A percentile compares a stretch with the other conserved stretches of the same genome.
phyloP scores from a whole-genome alignment of 306 rosid species.

The Citrullus amarus region DNA sequence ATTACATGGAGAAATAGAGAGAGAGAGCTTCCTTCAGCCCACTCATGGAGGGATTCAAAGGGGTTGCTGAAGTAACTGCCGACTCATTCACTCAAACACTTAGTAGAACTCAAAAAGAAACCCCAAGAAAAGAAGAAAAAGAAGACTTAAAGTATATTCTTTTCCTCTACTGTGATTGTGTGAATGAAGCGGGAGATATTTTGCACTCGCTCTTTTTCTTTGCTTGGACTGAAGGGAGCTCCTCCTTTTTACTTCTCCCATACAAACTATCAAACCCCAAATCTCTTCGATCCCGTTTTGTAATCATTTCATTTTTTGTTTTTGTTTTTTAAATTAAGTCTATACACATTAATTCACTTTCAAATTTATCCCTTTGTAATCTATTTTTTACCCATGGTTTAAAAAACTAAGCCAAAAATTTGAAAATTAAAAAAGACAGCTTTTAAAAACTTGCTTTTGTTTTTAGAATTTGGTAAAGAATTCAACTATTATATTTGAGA shows the following conservation, averaged over 20 bases:
- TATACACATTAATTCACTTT: too few relatives aligned
- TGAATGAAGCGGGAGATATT: constrained; percentile 54
- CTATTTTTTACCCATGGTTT: too few relatives aligned
- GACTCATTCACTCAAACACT: constrained; percentile 41
- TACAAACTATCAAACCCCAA: neutral
- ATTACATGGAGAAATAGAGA: constrained; percentile 3
- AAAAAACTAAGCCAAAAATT: too few relatives aligned
- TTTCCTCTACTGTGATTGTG: constrained; percentile 33
- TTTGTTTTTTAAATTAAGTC: too few relatives aligned
- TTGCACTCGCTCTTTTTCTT: constrained; percentile 36
- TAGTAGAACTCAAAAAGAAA: constrained; percentile 10
- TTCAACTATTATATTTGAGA: too few relatives aligned
- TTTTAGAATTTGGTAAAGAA: too few relatives aligned
- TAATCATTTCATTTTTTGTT: too few relatives aligned
- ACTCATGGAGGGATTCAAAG: constrained; percentile 32
- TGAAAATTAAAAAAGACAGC: too few relatives aligned
- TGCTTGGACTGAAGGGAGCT: constrained; percentile 68
- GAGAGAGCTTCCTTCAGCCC: constrained; percentile 48
- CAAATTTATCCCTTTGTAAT: too few relatives aligned
- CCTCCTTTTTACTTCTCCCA: constrained; percentile 27
- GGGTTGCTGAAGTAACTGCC: constrained; percentile 43
- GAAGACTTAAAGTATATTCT: neutral
- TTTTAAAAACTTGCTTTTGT: too few relatives aligned
- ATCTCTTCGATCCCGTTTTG: neutral
- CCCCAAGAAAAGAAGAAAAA: neutral